Evolutionary conservation across 371 early-diverging fungal species (phyloP), one percentile per base, ranked within the genome.

Genomic region (Lichtheimia ramosa): DNA sequence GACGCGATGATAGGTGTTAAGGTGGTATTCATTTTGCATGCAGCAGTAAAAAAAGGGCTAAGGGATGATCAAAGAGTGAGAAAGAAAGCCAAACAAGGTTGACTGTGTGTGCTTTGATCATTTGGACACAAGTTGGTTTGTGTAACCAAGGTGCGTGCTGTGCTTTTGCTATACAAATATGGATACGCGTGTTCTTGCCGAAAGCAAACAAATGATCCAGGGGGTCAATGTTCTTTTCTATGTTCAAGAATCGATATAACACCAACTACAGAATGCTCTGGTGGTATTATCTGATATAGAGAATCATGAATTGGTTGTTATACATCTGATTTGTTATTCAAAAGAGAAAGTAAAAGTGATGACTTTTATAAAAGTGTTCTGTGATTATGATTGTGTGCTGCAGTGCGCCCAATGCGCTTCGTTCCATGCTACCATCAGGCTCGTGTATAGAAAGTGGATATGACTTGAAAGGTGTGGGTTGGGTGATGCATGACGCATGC

Each of bases 401-500:
- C 46, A 18, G 46, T 46, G 46, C 46, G 21, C 46, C 46, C 46
- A 46, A 46, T 21, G 46, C 46, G 46, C 18, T 46, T 46, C 46
- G 18, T 46, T 46, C 46, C 46, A 46, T 46, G 34, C 34, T 34
- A 34, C 34, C 34, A 34, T 34, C 34, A 34, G 34, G 34, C 34
- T 34, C 34, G 34, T 34, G 34, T 34, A 34, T 34, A 34, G 34
- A 34, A 34, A 8, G 34, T 34, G 34, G 34, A 46, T n/a, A n/a
- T 46, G 15, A 18, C 18, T 46, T 18, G n/a, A 46, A 18, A 46
- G 18, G 46, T 46, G 46, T 46, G 46, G n/a, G 46, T 16, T 34
- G 42, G 34, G 34, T 34, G 34, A 34, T 56, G 56, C 56, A 56
- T 43, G 56, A 56, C 54, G 56, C 56, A 56, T 56, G 56, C 43